Evolutionary conservation across 2,329 filamentous ascomycete genomes (phyloP).

Genomic region (Alternaria panax): DNA sequence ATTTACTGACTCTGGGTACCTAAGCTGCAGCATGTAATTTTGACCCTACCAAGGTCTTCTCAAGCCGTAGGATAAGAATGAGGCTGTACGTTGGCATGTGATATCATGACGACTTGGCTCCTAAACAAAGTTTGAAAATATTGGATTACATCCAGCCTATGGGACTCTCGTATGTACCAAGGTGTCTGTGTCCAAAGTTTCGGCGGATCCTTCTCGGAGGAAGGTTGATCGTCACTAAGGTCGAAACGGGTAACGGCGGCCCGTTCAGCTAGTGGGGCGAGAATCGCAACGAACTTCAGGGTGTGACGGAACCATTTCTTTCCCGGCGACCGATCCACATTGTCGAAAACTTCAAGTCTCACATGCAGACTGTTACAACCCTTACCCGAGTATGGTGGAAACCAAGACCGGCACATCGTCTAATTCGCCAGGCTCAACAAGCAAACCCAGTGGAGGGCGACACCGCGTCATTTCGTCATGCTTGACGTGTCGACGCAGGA

Average conservation of each 20-base stretch:
- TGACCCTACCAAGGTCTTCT: neutral
- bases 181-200: neutral
- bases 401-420: constrained; percentile 28
- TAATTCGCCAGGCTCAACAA: constrained; percentile 33
- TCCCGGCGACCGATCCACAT: constrained; percentile 23
- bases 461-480: constrained; percentile 50
- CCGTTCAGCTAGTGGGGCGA: constrained; percentile 14
- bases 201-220: neutral
- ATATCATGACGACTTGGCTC: neutral
- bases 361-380: constrained; percentile 13
- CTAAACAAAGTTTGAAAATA: neutral
- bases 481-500: constrained; percentile 49
- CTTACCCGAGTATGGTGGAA: constrained; percentile 34
- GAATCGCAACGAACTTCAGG: constrained; percentile 2
- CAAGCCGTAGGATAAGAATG: constrained; percentile 9
- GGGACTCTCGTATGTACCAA: neutral
- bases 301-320: constrained; percentile 16
- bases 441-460: constrained; percentile 40
- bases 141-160: neutral
- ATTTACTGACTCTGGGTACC: neutral
- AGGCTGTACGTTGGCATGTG: constrained; percentile 26
- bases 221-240: constrained; percentile 10
- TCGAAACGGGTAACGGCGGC: constrained; percentile 10
- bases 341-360: constrained; percentile 18
- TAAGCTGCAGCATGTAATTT: neutral